Evolutionary conservation across 495 filamentous ascomycete genomes (phyloP).

Genomic region (Daldinia bambusicola): DNA sequence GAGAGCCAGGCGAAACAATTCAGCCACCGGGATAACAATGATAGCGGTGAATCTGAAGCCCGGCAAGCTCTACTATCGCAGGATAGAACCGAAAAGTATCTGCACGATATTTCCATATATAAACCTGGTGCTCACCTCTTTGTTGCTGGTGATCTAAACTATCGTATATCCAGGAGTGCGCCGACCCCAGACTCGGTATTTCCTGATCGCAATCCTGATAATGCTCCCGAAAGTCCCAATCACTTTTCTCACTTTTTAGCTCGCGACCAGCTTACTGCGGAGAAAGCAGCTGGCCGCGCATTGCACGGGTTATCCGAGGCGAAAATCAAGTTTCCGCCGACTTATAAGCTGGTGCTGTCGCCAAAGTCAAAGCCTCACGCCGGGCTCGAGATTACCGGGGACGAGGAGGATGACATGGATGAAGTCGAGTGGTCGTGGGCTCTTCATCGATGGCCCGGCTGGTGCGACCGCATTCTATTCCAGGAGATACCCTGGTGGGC

Average conservation of each 20-base stretch:
- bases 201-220: slow-evolving; percentile 63
- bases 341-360: slow-evolving; percentile 78
- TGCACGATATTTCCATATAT: slow-evolving; percentile 69
- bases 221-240: slow-evolving; percentile 52
- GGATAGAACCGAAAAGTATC: slow-evolving; percentile 29
- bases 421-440: slow-evolving; percentile 77
- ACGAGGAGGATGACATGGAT: slow-evolving; percentile 42
- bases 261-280: slow-evolving; percentile 79
- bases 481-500: slow-evolving; percentile 67
- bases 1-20: slow-evolving; percentile 24
- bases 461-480: slow-evolving; percentile 92
- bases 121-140: slow-evolving; percentile 80
- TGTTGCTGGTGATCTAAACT: slow-evolving; percentile 92
- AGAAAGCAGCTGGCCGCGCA: slow-evolving; percentile 70
- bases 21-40: slow-evolving; percentile 25
- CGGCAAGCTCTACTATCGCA: slow-evolving; percentile 22
- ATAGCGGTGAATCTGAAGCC: slow-evolving; percentile 43
- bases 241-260: slow-evolving; percentile 66
- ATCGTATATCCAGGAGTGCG: slow-evolving; percentile 74
- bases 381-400: slow-evolving; percentile 34
- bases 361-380: slow-evolving; percentile 57
- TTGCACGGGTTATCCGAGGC: slow-evolving; percentile 82
- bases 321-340: slow-evolving; percentile 82
- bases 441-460: slow-evolving; percentile 84
- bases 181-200: slow-evolving; percentile 67